Percentiles rank a stretch among this genome's conserved stretches.
Evolutionary conservation across 495 filamentous ascomycete species (phyloP).

Genomic region (Peziza echinospora): DNA sequence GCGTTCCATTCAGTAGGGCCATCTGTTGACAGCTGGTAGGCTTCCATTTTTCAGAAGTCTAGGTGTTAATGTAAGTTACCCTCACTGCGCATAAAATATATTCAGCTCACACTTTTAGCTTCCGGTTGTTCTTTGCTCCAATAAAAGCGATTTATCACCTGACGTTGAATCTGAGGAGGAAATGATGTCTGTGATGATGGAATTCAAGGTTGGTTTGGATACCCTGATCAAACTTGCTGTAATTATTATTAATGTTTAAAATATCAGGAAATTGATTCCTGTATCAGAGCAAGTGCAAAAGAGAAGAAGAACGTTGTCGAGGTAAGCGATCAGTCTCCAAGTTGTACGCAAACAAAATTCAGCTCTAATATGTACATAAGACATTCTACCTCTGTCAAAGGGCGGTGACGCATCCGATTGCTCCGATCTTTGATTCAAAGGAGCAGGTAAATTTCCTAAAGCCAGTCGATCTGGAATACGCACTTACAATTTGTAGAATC

Average conservation of each 20-base stretch:
- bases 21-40: too few relatives aligned
- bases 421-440: conserved; percentile 88
- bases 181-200: conserved; percentile 94
- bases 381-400: conserved; percentile 88
- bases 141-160: conserved; percentile 69
- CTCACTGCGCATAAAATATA: neutral
- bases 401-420: conserved; percentile 94
- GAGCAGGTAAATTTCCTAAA: conserved; percentile 27
- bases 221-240: too few relatives aligned
- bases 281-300: conserved; percentile 82
- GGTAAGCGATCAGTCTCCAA: too few relatives aligned
- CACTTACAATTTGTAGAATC: conserved; percentile 23
- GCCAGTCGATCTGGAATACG: neutral
- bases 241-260: too few relatives aligned
- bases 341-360: too few relatives aligned
- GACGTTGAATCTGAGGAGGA: conserved; percentile 73
- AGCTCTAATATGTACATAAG: conserved; percentile 1
- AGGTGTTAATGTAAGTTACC: conserved; percentile 62
- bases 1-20: neutral
- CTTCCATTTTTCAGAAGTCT: conserved; percentile 79
- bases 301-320: conserved; percentile 94
- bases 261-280: conserved; percentile 85
- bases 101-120: conserved; percentile 8
- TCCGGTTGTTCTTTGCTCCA: conserved; percentile 86
- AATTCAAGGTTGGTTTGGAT: conserved; percentile 55